Evolutionary conservation across 2,329 filamentous ascomycete genomes (phyloP), one percentile per base, ranked within the genome.

Genomic region (Coniochaeta hoffmannii): DNA sequence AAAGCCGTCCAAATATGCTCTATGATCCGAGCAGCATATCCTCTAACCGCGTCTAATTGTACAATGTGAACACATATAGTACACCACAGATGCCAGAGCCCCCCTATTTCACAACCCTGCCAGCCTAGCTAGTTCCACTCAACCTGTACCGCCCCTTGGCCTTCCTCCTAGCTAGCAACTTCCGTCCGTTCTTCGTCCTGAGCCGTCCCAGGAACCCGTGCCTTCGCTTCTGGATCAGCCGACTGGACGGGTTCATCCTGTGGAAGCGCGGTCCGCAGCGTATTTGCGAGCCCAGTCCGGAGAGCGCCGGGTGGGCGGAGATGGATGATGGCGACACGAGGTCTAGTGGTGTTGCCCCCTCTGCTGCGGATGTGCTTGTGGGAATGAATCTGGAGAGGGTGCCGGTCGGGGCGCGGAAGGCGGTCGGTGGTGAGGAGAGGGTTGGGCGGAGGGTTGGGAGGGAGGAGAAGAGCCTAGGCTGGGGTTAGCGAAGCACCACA

Each of bases 251-350:
- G 55, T 78, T 76, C 78, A 83, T 78, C 41, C 41, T 26, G 31
- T 79, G 84, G 64, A 81, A 76, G 57, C 81, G 76, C 50, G 81
- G 81, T 1, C 79, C 81, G 71, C 77, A 84, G 55, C 81, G 78
- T 60, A 83, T 70, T 69, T 83, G 80, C 57, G 64, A 66, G 46
- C 68, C 67, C 32, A 53, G 60, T 50, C 69, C 74, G 5, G 65
- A 68, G n/a, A 83, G 68, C 9, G 77, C 76, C 30, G 81, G 81
- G 66, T 82, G 76, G 28, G 76, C 65, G 12, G 79, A 76, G 60
- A 84, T 73, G 57, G 76, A 66, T 12, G 69, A 63, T 54, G 65
- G 66, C 24, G 76, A 70, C 11, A 82, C 72, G 19, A 82, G 57
- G 59, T 83, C 79, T 28, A 69, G 65, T 3, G 52, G 32, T 15